phyloP scores from a whole-genome alignment of 2,329 filamentous ascomycete species.

The Hymenoscyphus linearis region DNA sequence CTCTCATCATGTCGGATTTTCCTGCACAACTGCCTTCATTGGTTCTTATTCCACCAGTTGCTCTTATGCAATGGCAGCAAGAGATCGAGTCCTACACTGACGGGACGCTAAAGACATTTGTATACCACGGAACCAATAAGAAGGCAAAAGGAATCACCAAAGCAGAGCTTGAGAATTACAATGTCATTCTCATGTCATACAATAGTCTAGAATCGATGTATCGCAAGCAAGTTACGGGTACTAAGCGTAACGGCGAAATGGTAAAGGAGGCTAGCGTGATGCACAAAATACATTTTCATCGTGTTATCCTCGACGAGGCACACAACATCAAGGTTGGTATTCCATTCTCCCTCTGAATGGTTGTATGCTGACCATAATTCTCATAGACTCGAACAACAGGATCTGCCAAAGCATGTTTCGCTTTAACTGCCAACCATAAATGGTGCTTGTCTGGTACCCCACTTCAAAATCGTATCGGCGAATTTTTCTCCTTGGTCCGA shows the following conservation, averaged over 20 bases:
- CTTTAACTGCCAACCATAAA: constrained; percentile 79
- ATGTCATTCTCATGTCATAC: constrained; percentile 98
- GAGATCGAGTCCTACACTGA: constrained; percentile 80
- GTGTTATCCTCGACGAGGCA: constrained; percentile 89
- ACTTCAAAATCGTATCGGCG: constrained; percentile 93
- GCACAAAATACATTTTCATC: constrained; percentile 81
- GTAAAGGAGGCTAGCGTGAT: constrained; percentile 77
- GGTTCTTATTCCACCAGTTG: constrained; percentile 87
- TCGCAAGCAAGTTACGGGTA: constrained; percentile 88
- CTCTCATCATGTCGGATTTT: constrained; percentile 96
- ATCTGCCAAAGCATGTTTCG: constrained; percentile 93
- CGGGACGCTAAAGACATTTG: constrained; percentile 81
- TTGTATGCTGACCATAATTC: constrained; percentile 22
- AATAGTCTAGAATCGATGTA: constrained; percentile 86
- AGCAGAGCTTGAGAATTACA: constrained; percentile 72
- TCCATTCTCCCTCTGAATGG: neutral
- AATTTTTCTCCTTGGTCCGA: constrained; percentile 90
- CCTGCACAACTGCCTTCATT: constrained; percentile 77
- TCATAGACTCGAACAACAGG: constrained; percentile 70
- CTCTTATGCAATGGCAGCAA: constrained; percentile 89
- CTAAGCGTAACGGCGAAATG: constrained; percentile 71
- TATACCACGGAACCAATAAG: constrained; percentile 82
- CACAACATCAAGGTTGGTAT: constrained; percentile 75
- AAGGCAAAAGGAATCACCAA: constrained; percentile 73
- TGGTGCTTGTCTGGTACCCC: constrained; percentile 96